Evolutionary conservation across 805 yeast species (phyloP), one percentile per base, ranked within the genome.

Genomic region (Starmerella floris): DNA sequence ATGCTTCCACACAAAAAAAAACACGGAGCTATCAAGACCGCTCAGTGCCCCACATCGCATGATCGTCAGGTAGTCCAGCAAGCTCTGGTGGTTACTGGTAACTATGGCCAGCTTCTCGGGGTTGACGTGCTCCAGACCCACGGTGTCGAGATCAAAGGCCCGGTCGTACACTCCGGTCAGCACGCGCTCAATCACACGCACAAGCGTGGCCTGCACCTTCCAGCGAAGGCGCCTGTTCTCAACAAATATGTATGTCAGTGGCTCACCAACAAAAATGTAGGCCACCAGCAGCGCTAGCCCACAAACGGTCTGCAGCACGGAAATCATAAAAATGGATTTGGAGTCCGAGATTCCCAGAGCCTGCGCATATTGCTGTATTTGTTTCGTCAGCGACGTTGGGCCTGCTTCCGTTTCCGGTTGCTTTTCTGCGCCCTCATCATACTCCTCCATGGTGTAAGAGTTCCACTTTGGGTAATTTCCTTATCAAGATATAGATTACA

Each of bases 31-130:
- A 27, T 61, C 46, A 51, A 57, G 53, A 17, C 59, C 58, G 36
- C 54, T 43, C 3, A 53, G 57, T 19, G 55, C 15, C 16, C 51
- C 54, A 38, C 68, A 42, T 35, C 59, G 56, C 30, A 59, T 58
- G n/a, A 82, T 61, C 20, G 79, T 60, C 19, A 76, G 53, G 56
- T 77, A 75, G 57, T 84, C 95, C 13, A 74, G 70, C 8, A 79
- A 51, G 0, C 91, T 77, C 39, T 67, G 67, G 56, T 84, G 95
- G 53, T 83, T 84, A 39, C 73, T 60, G 38, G 62, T 25, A 44
- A 64, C 39, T 42, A 58, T 22, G 40, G 69, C 69, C 25, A 59
- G 53, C 43, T 63, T 53, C 13, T 43, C 35, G 19, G 50, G 44
- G 22, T 44, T 40, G 3, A 56, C 27, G 3, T 17, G 15, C 16